A percentile compares a stretch with the other conserved stretches of the same genome.
These are phyloP conservation scores for Celoporthe dispersa DNA, from an alignment of 2,329 filamentous ascomycete species.

Conservation along the genomic window DNA sequence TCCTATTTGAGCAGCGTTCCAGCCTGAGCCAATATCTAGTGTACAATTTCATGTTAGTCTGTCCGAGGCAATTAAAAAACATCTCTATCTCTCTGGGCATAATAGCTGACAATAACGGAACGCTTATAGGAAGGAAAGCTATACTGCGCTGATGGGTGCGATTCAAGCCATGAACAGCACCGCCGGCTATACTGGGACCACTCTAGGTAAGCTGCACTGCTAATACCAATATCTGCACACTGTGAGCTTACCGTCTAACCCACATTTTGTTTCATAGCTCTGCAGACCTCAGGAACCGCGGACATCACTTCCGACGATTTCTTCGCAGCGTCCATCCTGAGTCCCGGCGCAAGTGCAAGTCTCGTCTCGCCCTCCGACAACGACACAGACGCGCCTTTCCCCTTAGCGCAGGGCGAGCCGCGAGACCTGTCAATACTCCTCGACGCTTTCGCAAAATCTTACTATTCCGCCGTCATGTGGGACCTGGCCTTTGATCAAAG, in stretches of 20 bases:
- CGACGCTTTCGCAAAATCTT: constrained; percentile 23
- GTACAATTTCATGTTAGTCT: constrained; percentile 23
- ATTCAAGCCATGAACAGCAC: constrained; percentile 21
- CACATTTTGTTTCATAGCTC: background rate
- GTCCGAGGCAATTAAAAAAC: background rate
- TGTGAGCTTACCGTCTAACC: background rate
- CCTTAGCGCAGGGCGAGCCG: constrained; percentile 15
- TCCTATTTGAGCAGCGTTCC: constrained; percentile 22
- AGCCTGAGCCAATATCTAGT: constrained; percentile 25
- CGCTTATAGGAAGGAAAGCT: constrained; percentile 15
- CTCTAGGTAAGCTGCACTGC: constrained; percentile 3
- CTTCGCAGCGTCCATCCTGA: constrained; percentile 15
- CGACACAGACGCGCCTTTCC: constrained; percentile 1
- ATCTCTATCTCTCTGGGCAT: too few species aligned
- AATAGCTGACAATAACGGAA: background rate
- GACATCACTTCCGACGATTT: constrained; percentile 24
- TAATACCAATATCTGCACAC: background rate
- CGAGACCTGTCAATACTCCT: constrained; percentile 11
- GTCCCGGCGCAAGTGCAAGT: constrained; percentile 17
- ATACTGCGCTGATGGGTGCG: constrained; percentile 5
- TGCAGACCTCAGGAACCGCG: background rate
- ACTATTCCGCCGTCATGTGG: constrained; percentile 26
- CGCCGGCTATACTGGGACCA: constrained; percentile 18
- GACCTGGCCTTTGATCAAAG: constrained; percentile 15
- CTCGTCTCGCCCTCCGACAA: constrained; percentile 12